Evolutionary conservation across 1,284 basidiomycete genomes (phyloP).

Genomic region (Meripilus lineatus): DNA sequence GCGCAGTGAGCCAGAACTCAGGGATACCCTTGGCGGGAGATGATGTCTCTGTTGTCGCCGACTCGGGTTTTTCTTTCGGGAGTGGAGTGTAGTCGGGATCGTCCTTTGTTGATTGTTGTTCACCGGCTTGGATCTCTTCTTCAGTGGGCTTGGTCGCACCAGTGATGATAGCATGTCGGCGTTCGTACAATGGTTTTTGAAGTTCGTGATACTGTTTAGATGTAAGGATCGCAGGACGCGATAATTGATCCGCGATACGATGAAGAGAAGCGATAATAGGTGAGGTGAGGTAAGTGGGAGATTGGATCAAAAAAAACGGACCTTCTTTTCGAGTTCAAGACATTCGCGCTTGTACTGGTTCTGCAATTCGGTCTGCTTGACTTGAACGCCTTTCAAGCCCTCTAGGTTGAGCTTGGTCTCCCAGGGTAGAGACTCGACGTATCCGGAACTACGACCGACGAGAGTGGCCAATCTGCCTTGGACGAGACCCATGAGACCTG

Average conservation of each 20-base stretch:
- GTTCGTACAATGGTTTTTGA: constrained; percentile 85
- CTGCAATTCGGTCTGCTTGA: constrained; percentile 90
- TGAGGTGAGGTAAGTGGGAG: background rate
- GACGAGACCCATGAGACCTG: constrained; percentile 57
- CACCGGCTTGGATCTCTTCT: constrained; percentile 83
- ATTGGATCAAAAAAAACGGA: constrained; percentile 29
- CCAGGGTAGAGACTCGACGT: constrained; percentile 81
- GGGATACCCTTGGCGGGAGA: constrained; percentile 65
- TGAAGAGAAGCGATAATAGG: constrained; percentile 1
- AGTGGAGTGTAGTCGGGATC: constrained; percentile 60
- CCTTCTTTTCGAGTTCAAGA: constrained; percentile 96
- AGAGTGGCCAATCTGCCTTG: constrained; percentile 64
- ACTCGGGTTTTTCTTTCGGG: constrained; percentile 37
- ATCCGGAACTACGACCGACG: constrained; percentile 79
- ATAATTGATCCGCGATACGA: background rate
- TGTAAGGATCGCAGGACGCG: constrained; percentile 14
- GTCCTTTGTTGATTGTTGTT: constrained; percentile 63
- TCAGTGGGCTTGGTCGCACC: constrained; percentile 73
- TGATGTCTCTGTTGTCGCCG: too few relatives aligned
- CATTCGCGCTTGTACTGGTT: constrained; percentile 96
- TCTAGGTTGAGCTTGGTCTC: constrained; percentile 85
- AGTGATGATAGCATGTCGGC: constrained; percentile 80
- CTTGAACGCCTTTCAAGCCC: constrained; percentile 92
- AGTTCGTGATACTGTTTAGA: constrained; percentile 77
- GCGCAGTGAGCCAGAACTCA: constrained; percentile 96